Conservation (phyloP, 805 yeast species). For the Wickerhamomyces hampshirensis region DNA sequence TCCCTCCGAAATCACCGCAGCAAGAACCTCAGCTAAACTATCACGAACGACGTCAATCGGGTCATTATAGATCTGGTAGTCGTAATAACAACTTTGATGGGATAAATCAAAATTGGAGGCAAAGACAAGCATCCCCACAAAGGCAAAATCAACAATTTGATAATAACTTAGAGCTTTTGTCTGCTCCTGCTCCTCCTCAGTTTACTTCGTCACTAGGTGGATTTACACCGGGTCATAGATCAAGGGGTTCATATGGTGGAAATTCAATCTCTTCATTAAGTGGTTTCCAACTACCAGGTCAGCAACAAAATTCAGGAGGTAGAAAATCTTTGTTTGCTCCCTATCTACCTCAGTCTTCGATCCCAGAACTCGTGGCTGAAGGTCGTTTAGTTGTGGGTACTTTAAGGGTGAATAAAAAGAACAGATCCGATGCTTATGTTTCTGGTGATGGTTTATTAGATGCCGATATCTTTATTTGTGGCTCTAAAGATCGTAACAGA, state of each 20-base stretch:
- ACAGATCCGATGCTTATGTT: slow-evolving; percentile 97
- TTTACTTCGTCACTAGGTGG: slow-evolving; percentile 7
- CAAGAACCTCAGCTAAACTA: slow-evolving; percentile 15
- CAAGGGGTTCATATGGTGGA: slow-evolving; percentile 66
- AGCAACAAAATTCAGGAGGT: slow-evolving; percentile 32
- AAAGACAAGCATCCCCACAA: slow-evolving; percentile 29
- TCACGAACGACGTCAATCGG: slow-evolving; percentile 38
- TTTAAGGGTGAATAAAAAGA: slow-evolving; percentile 90
- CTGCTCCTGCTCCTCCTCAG: slow-evolving; percentile 14
- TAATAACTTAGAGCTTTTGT: slow-evolving; percentile 19
- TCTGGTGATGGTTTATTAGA: slow-evolving; percentile 93
- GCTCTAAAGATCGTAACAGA: slow-evolving; percentile 96
- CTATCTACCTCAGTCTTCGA: slow-evolving; percentile 86
- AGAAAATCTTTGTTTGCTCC: slow-evolving; percentile 92
- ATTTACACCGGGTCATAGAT: slow-evolving; percentile 77
- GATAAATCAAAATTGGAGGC: slow-evolving; percentile 63
- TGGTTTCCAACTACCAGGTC: slow-evolving; percentile 22
- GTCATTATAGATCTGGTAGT: slow-evolving; percentile 34
- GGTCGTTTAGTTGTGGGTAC: slow-evolving; percentile 92
- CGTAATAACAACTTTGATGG: slow-evolving; percentile 25
- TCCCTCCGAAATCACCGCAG: slow-evolving; percentile 45
- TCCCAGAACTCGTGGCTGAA: slow-evolving; percentile 84
- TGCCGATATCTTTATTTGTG: slow-evolving; percentile 96
- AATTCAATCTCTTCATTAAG: slow-evolving; percentile 39
- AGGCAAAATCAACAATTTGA: slow-evolving; percentile 24